phyloP scores from a whole-genome alignment of 306 rosid genomes.

The Hippophae gyantsensis region DNA sequence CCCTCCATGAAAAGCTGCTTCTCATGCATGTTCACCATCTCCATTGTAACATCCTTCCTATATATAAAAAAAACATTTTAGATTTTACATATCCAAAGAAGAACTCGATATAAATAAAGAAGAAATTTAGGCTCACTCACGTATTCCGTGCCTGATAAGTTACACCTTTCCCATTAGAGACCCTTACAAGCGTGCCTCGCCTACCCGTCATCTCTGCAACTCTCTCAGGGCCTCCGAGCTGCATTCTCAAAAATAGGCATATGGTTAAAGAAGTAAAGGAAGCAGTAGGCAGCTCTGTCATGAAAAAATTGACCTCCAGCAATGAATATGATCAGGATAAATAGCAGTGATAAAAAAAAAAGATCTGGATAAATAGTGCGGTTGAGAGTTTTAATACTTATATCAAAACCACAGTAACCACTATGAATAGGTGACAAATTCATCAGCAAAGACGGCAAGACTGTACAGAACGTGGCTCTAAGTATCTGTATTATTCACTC shows the following conservation, averaged over 20 bases:
- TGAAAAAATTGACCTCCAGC: not conserved
- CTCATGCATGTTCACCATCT: slow-evolving; percentile 99
- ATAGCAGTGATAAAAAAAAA: too few species aligned
- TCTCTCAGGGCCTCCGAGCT: slow-evolving; percentile 97
- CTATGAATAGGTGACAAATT: too few species aligned
- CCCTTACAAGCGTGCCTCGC: slow-evolving; percentile 99
- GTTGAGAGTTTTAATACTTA: too few species aligned
- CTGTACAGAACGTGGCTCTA: too few species aligned
- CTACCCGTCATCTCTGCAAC: slow-evolving; percentile 98
- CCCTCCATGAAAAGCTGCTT: slow-evolving; percentile 98
- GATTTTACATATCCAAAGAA: slow-evolving; percentile 11
- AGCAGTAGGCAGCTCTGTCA: not conserved
- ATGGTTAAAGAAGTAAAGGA: slow-evolving; percentile 10
- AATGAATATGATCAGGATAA: too few species aligned
- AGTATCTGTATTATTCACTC: too few species aligned
- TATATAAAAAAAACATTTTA: too few species aligned
- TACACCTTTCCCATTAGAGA: slow-evolving; percentile 86
- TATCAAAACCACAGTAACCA: too few species aligned
- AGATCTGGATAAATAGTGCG: too few species aligned
- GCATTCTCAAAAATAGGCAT: slow-evolving; percentile 16
- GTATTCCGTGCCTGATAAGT: slow-evolving; percentile 94
- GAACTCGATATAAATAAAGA: not conserved
- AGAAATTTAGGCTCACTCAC: slow-evolving; percentile 44
- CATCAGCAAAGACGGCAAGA: too few species aligned
- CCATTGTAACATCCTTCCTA: slow-evolving; percentile 86